Conservation (phyloP, 768 basidiomycete species). For the Obba rivulosa region DNA sequence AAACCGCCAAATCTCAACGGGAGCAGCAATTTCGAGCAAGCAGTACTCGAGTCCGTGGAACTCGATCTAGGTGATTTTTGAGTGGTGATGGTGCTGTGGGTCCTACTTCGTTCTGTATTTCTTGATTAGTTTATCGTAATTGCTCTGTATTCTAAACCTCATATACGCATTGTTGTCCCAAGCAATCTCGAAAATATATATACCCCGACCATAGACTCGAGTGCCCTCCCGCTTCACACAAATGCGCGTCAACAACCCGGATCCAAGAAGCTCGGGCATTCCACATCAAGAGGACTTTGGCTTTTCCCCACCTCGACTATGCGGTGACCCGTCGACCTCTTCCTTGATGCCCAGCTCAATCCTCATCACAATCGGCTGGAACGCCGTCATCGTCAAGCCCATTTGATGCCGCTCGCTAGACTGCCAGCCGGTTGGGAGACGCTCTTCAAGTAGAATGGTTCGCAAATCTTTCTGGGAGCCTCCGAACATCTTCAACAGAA, state of each 20-base stretch:
- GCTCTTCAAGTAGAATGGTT: constrained; percentile 56
- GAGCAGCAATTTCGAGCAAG: constrained; percentile 48
- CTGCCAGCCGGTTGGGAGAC: constrained; percentile 70
- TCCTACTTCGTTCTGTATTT: too few relatives aligned
- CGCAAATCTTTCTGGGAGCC: constrained; percentile 52
- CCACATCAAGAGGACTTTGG: too few relatives aligned
- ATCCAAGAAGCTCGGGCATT: too few relatives aligned
- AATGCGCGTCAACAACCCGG: too few relatives aligned
- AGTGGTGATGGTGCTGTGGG: background rate
- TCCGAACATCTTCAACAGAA: constrained; percentile 62
- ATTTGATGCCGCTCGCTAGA: constrained; percentile 45
- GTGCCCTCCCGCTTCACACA: too few relatives aligned
- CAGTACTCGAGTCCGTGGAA: constrained; percentile 62
- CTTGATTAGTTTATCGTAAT: too few relatives aligned
- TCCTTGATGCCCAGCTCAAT: constrained; percentile 28
- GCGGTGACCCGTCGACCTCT: constrained; percentile 13
- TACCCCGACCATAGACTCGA: too few relatives aligned
- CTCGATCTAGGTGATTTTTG: constrained; percentile 79
- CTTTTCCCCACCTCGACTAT: background rate
- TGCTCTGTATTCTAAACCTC: too few relatives aligned
- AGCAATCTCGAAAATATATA: too few relatives aligned
- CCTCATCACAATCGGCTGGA: constrained; percentile 37
- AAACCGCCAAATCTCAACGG: constrained; percentile 12
- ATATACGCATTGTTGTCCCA: too few relatives aligned
- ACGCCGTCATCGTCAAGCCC: constrained; percentile 54